Conservation (phyloP, 192 early-diverging fungal species). For the Phlyctochytrium planicorne region DNA sequence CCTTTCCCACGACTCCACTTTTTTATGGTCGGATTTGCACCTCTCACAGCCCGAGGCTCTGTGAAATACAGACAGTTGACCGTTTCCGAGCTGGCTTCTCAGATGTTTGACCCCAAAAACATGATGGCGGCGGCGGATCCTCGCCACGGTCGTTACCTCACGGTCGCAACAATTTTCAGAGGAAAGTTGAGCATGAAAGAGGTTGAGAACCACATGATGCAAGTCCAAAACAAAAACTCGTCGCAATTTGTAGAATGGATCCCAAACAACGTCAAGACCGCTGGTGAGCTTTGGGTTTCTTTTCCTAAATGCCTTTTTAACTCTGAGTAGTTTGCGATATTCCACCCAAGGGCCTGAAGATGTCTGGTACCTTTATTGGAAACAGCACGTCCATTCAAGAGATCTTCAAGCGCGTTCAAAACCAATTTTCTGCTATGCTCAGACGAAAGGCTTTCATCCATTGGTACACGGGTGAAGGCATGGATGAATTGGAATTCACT, state of each 20-base stretch:
- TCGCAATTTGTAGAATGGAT: constrained; percentile 99
- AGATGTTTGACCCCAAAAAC: constrained; percentile 98
- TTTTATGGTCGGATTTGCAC: constrained; percentile 95
- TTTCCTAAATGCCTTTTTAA: constrained; percentile 2
- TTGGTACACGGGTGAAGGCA: constrained; percentile 94
- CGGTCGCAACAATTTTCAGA: constrained; percentile 93
- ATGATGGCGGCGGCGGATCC: constrained; percentile 99
- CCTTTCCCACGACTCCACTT: constrained; percentile 99
- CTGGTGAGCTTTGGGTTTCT: constrained; percentile 12
- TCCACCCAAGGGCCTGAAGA: constrained; percentile 83
- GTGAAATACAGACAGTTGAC: constrained; percentile 84
- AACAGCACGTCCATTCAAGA: constrained; percentile 93
- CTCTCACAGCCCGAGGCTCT: constrained; percentile 78
- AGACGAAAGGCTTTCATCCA: constrained; percentile 91
- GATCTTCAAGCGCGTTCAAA: constrained; percentile 87
- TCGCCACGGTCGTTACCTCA: constrained; percentile 91
- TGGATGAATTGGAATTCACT: constrained; percentile 97
- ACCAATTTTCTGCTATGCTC: constrained; percentile 92
- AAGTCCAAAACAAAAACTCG: constrained; percentile 96
- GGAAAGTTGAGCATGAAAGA: constrained; percentile 96
- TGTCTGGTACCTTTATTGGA: constrained; percentile 92
- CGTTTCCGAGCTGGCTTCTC: constrained; percentile 78
- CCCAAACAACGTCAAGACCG: constrained; percentile 96
- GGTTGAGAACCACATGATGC: constrained; percentile 96
- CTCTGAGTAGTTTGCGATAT: constrained; percentile 73